Evolutionary conservation across 352 stramenopile genomes (phyloP), one percentile per base, ranked within the genome.

Genomic region (Pythium rhizo-oryzae): DNA sequence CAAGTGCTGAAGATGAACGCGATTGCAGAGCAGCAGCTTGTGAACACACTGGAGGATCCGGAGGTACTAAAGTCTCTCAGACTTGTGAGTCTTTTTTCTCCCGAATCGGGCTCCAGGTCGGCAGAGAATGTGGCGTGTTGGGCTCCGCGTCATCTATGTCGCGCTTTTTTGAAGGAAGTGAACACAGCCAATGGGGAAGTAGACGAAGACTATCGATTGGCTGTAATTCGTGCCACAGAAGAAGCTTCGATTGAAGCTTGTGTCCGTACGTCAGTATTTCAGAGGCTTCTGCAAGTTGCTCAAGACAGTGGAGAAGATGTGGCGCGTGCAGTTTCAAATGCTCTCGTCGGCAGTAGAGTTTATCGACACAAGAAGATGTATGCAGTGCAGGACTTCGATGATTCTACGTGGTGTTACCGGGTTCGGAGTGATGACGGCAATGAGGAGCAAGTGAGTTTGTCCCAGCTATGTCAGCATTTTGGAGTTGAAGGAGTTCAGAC

Each of bases 141-240:
- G 88, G 81, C 87, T 7, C 87, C 86, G 0, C 90, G 90, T 39
- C 84, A 94, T 59, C 68, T 93, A 0, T 93, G 84, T 70, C 79
- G 86, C 39, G 84, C 79, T n/a, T 75, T 91, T 68, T 19, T 46
- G 5, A 43, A 47, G 19, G 24, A 39, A 25, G 7, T 16, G 0
- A 13, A 35, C 1, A 9, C 23, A 47, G 12, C 4, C 18, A 24
- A 12, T 15, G 9, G 8, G 8, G 24, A 37, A 6, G 39, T 9
- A 21, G n/a, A 24, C 18, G 57, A 62, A 15, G 59, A 70, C 16
- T 56, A 70, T 33, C n/a, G 53, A 9, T 37, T 37, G 4, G 53
- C 55, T 30, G 44, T 54, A 2, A 16, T 12, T n/a, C 47, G 43
- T 37, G 53, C 60, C 1, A 11, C 19, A 24, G 35, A 53, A 5